Base-by-base conservation (phyloP, 768 basidiomycete species). In the Amanita muscaria region DNA sequence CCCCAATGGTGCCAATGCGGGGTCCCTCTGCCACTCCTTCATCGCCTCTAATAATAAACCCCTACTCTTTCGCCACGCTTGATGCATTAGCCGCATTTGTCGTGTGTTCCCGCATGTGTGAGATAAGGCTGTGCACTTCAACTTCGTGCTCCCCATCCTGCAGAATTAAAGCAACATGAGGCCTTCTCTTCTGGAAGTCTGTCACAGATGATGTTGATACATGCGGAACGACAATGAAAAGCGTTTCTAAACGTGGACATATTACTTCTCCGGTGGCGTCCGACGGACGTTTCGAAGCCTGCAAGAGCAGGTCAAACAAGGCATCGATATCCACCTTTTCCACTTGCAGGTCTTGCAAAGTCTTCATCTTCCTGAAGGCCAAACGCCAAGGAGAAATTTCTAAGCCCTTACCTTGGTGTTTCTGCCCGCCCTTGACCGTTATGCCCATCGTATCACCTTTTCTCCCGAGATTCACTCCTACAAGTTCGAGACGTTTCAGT, bases 351-450 rank as follows among this genome's bases (percentile, higher is more conserved):
- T 52, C 49, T 31, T 55, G 47, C 3, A 67, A 48, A 4, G 45
- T 21, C 31, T 51, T 49, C 61, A 65, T 61, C 29, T 58, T 49
- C 18, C 52, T 53, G 42, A 61, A 50, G 45, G 63, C 64, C 55
- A 61, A 59, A 22, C 54, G 50, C 62, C 63, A 64, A 10, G 6
- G 27, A 29, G 27, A 53, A 33, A n/a, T n/a, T n/a, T n/a, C n/a
- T n/a, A n/a, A n/a, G n/a, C n/a, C n/a, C n/a, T n/a, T n/a, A n/a
- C n/a, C n/a, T n/a, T n/a, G n/a, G n/a, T n/a, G n/a, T n/a, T n/a
- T n/a, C n/a, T n/a, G n/a, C n/a, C n/a, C n/a, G n/a, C 35, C 44
- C 49, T 6, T 34, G 11, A 15, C 33, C 33, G 14, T 6, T 15
- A 34, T 18, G 33, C 33, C 12, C 7, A 29, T 51, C 12, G 43